Evolutionary conservation across 768 basidiomycete species (phyloP), one percentile per base, ranked within the genome.

Genomic region (Cyathus striatus): DNA sequence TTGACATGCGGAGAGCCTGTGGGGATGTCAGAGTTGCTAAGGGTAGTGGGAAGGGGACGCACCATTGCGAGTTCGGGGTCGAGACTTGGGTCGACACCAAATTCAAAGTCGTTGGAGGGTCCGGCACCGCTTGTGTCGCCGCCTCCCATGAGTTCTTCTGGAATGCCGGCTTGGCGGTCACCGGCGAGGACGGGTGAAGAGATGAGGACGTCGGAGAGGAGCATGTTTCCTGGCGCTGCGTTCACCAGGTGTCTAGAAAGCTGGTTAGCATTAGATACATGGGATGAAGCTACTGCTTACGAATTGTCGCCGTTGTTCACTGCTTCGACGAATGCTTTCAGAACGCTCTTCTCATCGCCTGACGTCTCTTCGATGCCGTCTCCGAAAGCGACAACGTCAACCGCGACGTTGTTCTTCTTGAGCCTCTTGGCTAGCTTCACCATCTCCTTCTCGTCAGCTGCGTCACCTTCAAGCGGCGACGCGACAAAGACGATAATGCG

Each of bases 61-160:
- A 91, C 94, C 91, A 97, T 92, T 2, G 96, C 95, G 37, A 99
- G 73, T 61, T 98, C 95, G 0, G 95, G 95, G 58, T 98, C 95
- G 47, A 97, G 73, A 59, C 81, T 90, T 3, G 96, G 95, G 62
- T 98, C 96, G 4, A 99, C 84, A 40, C 89, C 90, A 52, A 92
- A 94, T 56, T 90, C 90, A 52, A 89, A 92, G 54, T 70, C 70
- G 38, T 70, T 73, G 10, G 54, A 59, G 1, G 59, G 63, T 20
- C 67, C 69, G 3, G 73, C 64, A 24, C 69, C 70, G 18, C 73
- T 74, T 18, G 68, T 73, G 4, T 63, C 65, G 20, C 63, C 73
- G 14, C 72, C 74, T 5, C 62, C 65, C 22, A 61, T 73, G 26
- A 75, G 75, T 56, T 81, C 78, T 5, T 75, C 77, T 45, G 86